These are phyloP conservation scores for Gossypium longicalyx DNA, from an alignment of 345 rosid genomes.

Conservation along the genomic window DNA sequence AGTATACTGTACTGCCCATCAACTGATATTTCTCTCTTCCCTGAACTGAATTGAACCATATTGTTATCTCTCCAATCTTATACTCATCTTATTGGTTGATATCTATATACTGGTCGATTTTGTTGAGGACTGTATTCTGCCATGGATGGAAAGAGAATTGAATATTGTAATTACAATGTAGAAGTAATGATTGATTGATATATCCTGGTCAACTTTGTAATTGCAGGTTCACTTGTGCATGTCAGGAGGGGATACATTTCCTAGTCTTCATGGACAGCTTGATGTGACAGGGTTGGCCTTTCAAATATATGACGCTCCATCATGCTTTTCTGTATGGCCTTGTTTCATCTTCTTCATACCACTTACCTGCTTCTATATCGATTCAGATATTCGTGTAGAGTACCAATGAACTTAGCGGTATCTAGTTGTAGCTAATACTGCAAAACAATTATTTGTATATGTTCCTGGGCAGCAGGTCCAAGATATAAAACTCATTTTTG, in stretches of 20 bases:
- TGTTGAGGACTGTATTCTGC: neutral
- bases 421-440: neutral
- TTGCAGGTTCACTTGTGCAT: conserved; percentile 86
- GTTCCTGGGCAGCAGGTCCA: neutral
- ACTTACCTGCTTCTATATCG: conserved; percentile 20
- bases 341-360: conserved; percentile 15
- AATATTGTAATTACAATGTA: neutral
- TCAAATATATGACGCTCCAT: conserved; percentile 87
- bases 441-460: neutral
- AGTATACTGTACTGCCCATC: neutral
- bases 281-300: conserved; percentile 79
- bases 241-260: conserved; percentile 91
- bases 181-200: neutral
- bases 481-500: neutral
- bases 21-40: neutral
- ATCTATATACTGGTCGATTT: neutral
- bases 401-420: neutral
- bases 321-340: conserved; percentile 72
- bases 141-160: neutral
- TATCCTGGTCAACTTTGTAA: conserved; percentile 11
- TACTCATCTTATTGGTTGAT: neutral
- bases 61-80: neutral
- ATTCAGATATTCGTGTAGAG: conserved; percentile 10
- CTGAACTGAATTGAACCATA: neutral
- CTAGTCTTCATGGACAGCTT: conserved; percentile 88